Conservation (phyloP, 257 asterid genomes). For the Solanum rostratum region DNA sequence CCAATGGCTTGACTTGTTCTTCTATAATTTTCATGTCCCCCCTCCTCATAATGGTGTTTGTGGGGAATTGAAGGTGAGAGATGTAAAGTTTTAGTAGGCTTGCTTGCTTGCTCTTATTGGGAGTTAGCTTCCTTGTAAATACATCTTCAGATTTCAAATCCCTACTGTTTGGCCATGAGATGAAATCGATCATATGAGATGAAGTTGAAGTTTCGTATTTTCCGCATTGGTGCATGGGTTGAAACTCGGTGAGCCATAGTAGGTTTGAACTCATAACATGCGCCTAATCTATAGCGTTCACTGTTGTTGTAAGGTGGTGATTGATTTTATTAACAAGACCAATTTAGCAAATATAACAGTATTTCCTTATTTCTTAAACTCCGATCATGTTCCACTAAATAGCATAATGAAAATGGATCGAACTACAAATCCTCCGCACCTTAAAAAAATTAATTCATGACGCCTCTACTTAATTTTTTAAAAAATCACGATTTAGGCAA, state of each 20-base stretch:
- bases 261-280: neutral
- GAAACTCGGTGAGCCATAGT: neutral
- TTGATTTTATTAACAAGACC: neutral
- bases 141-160: conserved; percentile 8
- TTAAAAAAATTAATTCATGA: no score
- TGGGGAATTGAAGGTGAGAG: conserved; percentile 39
- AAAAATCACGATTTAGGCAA: neutral
- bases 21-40: conserved; percentile 2
- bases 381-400: neutral
- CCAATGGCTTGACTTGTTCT: conserved; percentile 17
- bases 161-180: neutral
- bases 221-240: neutral
- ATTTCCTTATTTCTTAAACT: no score
- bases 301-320: neutral
- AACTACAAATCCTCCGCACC: neutral
- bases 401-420: neutral
- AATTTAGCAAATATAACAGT: no score
- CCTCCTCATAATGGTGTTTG: neutral
- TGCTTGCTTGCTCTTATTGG: conserved; percentile 23
- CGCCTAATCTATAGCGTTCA: neutral
- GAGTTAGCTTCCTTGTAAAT: conserved; percentile 55
- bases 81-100: conserved; percentile 35
- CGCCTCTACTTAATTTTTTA: no score
- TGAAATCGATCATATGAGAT: neutral
- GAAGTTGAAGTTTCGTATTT: neutral